Evolutionary conservation across 1,284 basidiomycete species (phyloP).

Genomic region (Leccinum angustisporum): DNA sequence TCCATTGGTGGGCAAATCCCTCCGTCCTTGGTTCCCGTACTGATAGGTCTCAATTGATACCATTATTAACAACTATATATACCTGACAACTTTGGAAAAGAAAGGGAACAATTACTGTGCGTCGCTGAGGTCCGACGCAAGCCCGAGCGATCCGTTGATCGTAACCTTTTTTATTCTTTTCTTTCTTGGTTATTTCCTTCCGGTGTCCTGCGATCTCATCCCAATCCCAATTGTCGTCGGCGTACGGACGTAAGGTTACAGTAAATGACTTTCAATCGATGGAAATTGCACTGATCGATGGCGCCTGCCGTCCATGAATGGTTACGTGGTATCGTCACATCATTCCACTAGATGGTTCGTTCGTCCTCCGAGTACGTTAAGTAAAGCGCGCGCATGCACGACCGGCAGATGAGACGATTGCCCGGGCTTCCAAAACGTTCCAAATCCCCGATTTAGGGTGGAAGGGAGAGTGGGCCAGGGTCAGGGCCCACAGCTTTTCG

Average conservation of each 20-base stretch:
- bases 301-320: conserved; percentile 14
- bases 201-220: neutral
- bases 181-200: neutral
- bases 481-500: neutral
- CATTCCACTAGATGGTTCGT: neutral
- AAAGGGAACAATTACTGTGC: neutral
- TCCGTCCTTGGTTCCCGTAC: neutral
- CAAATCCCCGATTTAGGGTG: neutral
- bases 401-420: neutral
- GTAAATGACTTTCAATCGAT: conserved; percentile 11
- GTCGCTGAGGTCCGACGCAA: neutral
- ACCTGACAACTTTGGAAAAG: conserved; percentile 6
- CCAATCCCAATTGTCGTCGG: conserved; percentile 16
- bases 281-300: conserved; percentile 25
- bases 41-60: conserved; percentile 14
- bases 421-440: neutral
- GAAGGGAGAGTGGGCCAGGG: neutral
- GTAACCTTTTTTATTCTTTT: neutral
- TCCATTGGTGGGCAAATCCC: conserved; percentile 20
- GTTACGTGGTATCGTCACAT: neutral
- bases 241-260: conserved; percentile 15
- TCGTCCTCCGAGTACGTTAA: neutral
- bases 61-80: conserved; percentile 1
- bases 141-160: conserved; percentile 20
- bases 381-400: neutral